A percentile compares a stretch with the other conserved stretches of the same genome.
Evolutionary conservation across 1,284 basidiomycete genomes (phyloP).

Genomic region (Malassezia brasiliensis): DNA sequence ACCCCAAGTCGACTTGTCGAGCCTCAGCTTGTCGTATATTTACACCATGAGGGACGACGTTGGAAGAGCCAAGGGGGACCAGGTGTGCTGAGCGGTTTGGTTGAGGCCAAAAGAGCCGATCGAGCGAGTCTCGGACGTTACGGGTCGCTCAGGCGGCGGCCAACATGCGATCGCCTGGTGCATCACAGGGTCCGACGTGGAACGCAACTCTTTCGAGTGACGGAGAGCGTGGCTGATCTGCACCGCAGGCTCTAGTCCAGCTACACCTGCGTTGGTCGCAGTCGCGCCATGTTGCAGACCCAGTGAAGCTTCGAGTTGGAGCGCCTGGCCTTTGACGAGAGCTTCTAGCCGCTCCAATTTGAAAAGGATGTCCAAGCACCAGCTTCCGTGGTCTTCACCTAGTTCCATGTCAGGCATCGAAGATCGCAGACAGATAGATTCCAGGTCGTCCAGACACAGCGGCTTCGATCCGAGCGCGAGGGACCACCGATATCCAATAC

Average conservation of each 20-base stretch:
- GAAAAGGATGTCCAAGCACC: slow-evolving; percentile 16
- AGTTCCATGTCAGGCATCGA: slow-evolving; percentile 14
- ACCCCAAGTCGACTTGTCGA: no score
- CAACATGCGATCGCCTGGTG: background rate
- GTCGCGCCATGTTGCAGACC: background rate
- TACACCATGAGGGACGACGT: background rate
- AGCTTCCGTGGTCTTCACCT: slow-evolving; percentile 13
- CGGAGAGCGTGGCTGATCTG: background rate
- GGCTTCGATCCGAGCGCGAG: slow-evolving; percentile 1
- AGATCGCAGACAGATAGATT: slow-evolving; percentile 6
- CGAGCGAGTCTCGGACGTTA: background rate
- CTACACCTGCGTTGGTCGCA: no score
- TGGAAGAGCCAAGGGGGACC: background rate
- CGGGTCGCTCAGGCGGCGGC: background rate
- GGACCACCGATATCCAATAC: background rate
- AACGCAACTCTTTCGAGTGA: background rate
- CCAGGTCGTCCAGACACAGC: slow-evolving; percentile 15
- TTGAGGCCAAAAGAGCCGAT: background rate
- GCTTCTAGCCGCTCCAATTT: slow-evolving; percentile 3
- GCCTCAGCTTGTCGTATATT: background rate
- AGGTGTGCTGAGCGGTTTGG: background rate
- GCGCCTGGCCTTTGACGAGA: slow-evolving; percentile 6
- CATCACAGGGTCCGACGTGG: background rate
- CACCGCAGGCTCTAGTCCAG: no score
- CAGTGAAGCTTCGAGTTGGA: slow-evolving; percentile 6